phyloP scores from a whole-genome alignment of 139 green algal species.

The Chlamydomonas sp. region DNA sequence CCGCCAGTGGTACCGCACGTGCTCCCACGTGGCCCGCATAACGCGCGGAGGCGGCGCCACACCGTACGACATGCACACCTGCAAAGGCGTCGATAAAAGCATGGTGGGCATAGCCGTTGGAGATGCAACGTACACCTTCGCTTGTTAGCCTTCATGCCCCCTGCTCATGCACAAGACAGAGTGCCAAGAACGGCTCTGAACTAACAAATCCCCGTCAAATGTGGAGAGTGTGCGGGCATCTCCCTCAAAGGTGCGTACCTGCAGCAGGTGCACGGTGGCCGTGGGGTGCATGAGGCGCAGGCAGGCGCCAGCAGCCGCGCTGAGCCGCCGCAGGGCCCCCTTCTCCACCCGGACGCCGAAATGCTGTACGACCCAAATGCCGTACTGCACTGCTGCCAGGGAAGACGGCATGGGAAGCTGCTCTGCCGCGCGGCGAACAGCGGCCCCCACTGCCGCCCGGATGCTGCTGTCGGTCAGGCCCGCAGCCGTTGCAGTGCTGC shows the following conservation, averaged over 20 bases:
- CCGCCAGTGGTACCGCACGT: neutral
- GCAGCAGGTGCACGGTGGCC: constrained; percentile 11
- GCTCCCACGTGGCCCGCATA: neutral
- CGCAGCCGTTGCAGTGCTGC: too few species aligned
- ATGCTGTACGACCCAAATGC: constrained; percentile 1
- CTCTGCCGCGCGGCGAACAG: neutral
- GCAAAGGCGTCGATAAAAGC: too few species aligned
- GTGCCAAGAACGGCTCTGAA: too few species aligned
- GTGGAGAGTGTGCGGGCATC: too few species aligned
- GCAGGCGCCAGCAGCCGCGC: neutral
- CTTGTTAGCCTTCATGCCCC: too few species aligned
- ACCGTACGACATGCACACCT: neutral
- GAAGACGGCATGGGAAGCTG: neutral
- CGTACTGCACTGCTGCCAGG: constrained; percentile 1
- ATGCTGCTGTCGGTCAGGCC: too few species aligned
- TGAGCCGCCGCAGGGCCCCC: neutral
- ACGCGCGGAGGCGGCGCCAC: neutral
- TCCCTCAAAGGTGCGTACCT: neutral
- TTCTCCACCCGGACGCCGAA: neutral
- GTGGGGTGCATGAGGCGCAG: constrained; percentile 23
- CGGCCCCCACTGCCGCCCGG: neutral
- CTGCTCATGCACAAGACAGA: too few species aligned
- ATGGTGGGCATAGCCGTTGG: too few species aligned
- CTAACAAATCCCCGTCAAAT: too few species aligned
- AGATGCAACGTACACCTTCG: too few species aligned